Evolutionary conservation across 2,329 filamentous ascomycete species (phyloP), one percentile per base, ranked within the genome.

Genomic region (Malbranchea cinnamomea): DNA sequence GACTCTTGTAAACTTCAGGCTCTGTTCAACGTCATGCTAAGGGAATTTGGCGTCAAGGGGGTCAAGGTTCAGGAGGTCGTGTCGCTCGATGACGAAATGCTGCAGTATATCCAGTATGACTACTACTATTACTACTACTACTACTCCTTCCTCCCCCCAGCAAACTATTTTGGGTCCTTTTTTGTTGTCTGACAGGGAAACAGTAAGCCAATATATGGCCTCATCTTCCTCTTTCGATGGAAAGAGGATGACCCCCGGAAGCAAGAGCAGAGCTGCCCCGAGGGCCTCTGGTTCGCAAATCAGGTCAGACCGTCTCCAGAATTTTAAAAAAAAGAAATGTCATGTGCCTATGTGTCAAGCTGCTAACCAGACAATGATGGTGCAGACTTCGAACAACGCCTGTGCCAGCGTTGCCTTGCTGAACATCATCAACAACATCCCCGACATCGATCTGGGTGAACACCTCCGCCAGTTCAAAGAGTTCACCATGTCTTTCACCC

Each of bases 381-480:
- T 17, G 8, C 37, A 87, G 76, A 83, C 80, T 1, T 77, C 74
- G 0, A 67, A 71, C 32, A 92, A 92, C 52, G 78, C 83, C 15
- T 98, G 89, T 54, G 89, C 83, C 12, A 89, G 82, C n/a, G 72
- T 94, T 26, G 84, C 89, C 3, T 63, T 95, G 41, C 67, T 94
- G 43, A 95, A 95, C 45, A 92, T 94, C 36, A 61, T 93, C 47
- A 91, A 93, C 70, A 95, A 95, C 48, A 66, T 74, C 14, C 59
- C 70, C 0, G 62, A 60, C 0, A 54, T 83, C 3, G 57, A 72
- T 7, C 65, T 94, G 4, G 83, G 84, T 3, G 56, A 70, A n/a
- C 63, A 75, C 35, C 65, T 95, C 1, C 54, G 62, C 16, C 56
- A 63, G 9, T 92, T 95, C 59, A 87, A 81, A 44, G 58, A 73